A percentile compares a stretch with the other conserved stretches of the same genome.
Conservation (phyloP, 139 green algal genomes). For the Astrephomene gubernaculifera region DNA sequence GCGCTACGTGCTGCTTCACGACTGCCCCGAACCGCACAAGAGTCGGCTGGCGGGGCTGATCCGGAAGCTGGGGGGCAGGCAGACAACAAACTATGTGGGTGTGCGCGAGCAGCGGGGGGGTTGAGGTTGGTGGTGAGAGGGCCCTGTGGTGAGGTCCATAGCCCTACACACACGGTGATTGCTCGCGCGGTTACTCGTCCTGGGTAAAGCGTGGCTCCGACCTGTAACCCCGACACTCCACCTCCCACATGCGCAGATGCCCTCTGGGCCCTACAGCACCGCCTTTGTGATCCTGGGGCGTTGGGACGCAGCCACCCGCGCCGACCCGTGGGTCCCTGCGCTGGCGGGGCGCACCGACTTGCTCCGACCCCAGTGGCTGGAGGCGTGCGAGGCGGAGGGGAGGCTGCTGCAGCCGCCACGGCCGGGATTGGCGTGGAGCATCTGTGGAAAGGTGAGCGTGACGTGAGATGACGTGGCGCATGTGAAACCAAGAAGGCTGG, state of each 20-base stretch:
- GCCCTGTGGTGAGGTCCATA: neutral
- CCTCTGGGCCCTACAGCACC: neutral
- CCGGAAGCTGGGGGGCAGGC: constrained; percentile 11
- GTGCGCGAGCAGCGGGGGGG: neutral
- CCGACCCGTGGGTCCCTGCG: neutral
- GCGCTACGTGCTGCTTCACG: constrained; percentile 5
- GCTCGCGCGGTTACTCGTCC: no score
- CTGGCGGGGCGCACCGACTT: neutral
- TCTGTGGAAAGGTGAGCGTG: neutral
- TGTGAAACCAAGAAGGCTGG: no score
- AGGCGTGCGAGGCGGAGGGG: neutral
- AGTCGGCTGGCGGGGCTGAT: neutral
- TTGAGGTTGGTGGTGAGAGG: neutral
- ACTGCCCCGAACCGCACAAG: neutral
- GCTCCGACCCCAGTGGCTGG: constrained; percentile 18
- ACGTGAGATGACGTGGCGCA: no score
- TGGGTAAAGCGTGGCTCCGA: neutral
- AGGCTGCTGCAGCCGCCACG: constrained; percentile 2
- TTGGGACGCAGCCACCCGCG: neutral
- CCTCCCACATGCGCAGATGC: neutral
- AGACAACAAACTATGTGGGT: constrained; percentile 22
- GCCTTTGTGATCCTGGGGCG: constrained; percentile 14
- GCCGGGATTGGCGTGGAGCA: constrained; percentile 27
- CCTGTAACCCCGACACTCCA: neutral
- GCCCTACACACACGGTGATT: no score